Evolutionary conservation across 106 monocot species (phyloP).

Genomic region (Vanilla planifolia): DNA sequence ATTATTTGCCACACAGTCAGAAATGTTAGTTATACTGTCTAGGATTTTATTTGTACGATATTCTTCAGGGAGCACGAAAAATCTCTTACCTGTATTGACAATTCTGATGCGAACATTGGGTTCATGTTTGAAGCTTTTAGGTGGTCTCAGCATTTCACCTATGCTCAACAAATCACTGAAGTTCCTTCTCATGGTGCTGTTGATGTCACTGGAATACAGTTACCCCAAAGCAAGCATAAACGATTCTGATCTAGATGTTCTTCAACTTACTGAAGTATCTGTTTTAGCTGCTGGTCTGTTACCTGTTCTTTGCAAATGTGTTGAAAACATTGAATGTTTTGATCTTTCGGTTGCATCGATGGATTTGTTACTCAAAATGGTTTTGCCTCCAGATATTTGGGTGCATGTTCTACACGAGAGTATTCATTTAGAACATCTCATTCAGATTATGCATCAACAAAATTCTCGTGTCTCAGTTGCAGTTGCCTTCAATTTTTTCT

Average conservation of each 20-base stretch:
- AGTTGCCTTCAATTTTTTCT: constrained; percentile 57
- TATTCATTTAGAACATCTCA: constrained; percentile 49
- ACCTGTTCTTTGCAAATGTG: constrained; percentile 73
- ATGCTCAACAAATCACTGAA: constrained; percentile 31
- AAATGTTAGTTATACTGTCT: constrained; percentile 51
- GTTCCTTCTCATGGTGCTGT: constrained; percentile 45
- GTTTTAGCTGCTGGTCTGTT: constrained; percentile 40
- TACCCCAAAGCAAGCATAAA: constrained; percentile 10
- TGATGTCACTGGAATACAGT: constrained; percentile 36
- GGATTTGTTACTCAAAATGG: constrained; percentile 62
- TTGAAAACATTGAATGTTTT: constrained; percentile 36
- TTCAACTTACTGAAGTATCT: constrained; percentile 41
- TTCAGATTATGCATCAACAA: constrained; percentile 34
- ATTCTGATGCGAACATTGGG: constrained; percentile 46
- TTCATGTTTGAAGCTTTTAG: constrained; percentile 28
- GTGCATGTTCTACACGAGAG: constrained; percentile 72
- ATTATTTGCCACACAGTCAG: constrained; percentile 39
- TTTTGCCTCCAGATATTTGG: constrained; percentile 42
- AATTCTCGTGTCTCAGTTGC: constrained; percentile 24
- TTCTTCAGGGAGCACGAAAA: constrained; percentile 6
- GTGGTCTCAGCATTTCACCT: constrained; percentile 25
- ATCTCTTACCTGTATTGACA: constrained; percentile 25
- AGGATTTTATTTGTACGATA: constrained; percentile 26
- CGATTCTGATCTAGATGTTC: constrained; percentile 24
- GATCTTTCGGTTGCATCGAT: constrained; percentile 57